phyloP scores from a whole-genome alignment of 495 filamentous ascomycete genomes.

The Talaromyces proteolyticus region DNA sequence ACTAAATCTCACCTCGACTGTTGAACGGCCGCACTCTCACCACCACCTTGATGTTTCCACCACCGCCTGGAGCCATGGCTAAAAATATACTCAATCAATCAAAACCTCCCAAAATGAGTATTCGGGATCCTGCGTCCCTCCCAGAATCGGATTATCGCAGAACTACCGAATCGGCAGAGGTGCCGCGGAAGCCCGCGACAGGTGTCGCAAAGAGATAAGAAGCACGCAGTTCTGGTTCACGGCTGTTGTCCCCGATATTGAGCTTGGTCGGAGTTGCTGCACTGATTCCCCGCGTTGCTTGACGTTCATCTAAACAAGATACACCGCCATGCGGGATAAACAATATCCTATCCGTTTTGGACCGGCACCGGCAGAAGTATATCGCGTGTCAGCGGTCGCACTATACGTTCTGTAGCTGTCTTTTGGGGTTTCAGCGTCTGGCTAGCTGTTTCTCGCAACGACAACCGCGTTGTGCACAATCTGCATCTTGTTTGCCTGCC shows the following conservation, averaged over 20 bases:
- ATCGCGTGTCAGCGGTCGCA: too few relatives aligned
- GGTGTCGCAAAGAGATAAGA: not conserved
- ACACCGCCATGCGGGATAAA: not conserved
- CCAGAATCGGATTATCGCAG: not conserved
- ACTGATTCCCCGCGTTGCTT: not conserved
- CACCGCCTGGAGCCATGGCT: slow-evolving; percentile 69
- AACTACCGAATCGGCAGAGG: not conserved
- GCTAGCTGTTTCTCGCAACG: too few relatives aligned
- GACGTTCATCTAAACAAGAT: not conserved
- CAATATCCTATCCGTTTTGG: not conserved
- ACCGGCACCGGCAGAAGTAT: not conserved
- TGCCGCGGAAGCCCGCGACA: not conserved
- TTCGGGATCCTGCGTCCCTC: not conserved
- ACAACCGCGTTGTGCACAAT: not conserved
- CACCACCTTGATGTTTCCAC: slow-evolving; percentile 99
- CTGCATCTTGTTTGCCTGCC: not conserved
- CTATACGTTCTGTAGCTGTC: too few relatives aligned
- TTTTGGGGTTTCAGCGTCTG: too few relatives aligned
- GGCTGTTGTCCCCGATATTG: too few relatives aligned
- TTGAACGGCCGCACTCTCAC: slow-evolving; percentile 93
- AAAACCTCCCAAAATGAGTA: not conserved
- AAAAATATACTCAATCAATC: not conserved
- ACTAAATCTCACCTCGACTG: slow-evolving; percentile 63
- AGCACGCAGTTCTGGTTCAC: not conserved
- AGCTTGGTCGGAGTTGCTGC: too few relatives aligned